Evolutionary conservation across 495 filamentous ascomycete species (phyloP).

Genomic region (Alectoria sarmentosa): DNA sequence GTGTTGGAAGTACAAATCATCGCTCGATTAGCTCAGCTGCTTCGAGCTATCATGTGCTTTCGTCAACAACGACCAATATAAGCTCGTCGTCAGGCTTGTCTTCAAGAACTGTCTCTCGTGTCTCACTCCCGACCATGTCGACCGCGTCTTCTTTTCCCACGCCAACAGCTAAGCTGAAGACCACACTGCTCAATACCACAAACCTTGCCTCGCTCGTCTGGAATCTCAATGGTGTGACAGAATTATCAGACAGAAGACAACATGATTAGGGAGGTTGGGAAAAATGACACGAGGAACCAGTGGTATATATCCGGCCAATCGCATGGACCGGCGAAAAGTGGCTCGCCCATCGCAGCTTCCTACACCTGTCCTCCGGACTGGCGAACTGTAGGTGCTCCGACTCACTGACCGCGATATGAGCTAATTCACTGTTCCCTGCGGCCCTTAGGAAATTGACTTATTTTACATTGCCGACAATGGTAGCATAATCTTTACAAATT

Average conservation of each 20-base stretch:
- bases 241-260: constrained; percentile 1
- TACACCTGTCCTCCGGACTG: background rate
- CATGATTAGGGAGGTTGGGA: background rate
- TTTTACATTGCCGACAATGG: background rate
- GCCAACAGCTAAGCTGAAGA: background rate
- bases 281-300: background rate
- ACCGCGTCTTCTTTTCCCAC: background rate
- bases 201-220: background rate
- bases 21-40: background rate
- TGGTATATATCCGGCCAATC: background rate
- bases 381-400: background rate
- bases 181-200: background rate
- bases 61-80: background rate
- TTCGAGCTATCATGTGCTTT: background rate
- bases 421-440: background rate
- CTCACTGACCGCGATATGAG: background rate
- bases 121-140: background rate
- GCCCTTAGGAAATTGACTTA: background rate
- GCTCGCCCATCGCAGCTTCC: constrained; percentile 1
- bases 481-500: background rate
- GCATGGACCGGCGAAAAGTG: background rate
- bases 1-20: background rate
- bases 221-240: background rate
- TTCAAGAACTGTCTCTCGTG: background rate
- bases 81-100: background rate